Conservation (phyloP, 768 basidiomycete genomes). For the Amanita phalloides region DNA sequence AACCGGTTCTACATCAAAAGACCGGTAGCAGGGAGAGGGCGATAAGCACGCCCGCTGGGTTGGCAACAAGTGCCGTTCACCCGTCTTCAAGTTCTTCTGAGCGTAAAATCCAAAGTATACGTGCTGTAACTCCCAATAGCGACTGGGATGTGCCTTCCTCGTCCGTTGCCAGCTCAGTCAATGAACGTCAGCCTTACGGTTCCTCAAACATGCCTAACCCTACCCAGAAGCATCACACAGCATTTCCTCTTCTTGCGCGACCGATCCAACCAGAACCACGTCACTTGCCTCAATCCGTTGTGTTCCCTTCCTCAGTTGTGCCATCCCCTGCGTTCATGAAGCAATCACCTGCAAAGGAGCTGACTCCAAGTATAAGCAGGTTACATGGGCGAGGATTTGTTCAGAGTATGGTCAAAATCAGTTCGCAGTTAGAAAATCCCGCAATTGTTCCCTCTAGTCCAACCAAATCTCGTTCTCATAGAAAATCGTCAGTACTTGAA, state of each 20-base stretch:
- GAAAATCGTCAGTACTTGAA: slow-evolving; percentile 53
- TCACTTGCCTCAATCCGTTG: slow-evolving; percentile 29
- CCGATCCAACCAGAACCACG: slow-evolving; percentile 42
- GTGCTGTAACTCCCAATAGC: neutral
- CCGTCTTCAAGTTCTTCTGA: neutral
- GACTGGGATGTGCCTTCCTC: slow-evolving; percentile 7
- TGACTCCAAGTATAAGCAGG: slow-evolving; percentile 73
- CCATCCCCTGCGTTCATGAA: slow-evolving; percentile 54
- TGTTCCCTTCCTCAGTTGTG: slow-evolving; percentile 29
- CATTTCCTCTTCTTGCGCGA: slow-evolving; percentile 36
- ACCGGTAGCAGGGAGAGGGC: slow-evolving; percentile 3
- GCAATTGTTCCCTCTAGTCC: slow-evolving; percentile 21
- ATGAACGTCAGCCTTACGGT: slow-evolving; percentile 16
- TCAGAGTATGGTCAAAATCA: slow-evolving; percentile 70
- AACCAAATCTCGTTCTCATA: slow-evolving; percentile 21
- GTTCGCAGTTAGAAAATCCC: slow-evolving; percentile 38
- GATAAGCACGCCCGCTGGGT: neutral
- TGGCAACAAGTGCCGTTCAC: neutral
- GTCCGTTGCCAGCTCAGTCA: slow-evolving; percentile 11
- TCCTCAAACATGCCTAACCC: slow-evolving; percentile 16
- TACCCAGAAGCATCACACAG: slow-evolving; percentile 23
- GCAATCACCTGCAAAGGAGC: slow-evolving; percentile 48
- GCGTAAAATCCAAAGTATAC: neutral
- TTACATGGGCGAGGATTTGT: slow-evolving; percentile 83
- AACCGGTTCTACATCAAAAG: neutral